A percentile compares a stretch with the other conserved stretches of the same genome.
These are phyloP conservation scores for Suillus lakei DNA, from an alignment of 768 basidiomycete genomes.

Conservation along the genomic window DNA sequence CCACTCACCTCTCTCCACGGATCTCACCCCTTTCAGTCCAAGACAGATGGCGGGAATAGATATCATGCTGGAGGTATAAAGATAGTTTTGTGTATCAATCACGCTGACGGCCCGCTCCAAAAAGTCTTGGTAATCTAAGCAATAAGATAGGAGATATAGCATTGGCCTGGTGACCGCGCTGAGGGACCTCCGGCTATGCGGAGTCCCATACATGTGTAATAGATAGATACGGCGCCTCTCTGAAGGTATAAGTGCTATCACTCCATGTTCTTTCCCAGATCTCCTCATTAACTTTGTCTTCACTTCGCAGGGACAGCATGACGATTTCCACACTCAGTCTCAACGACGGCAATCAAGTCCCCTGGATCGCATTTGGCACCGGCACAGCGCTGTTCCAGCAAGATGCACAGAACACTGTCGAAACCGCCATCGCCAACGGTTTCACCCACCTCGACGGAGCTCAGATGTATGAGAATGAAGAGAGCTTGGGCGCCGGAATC, in stretches of 20 bases:
- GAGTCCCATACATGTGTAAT: neutral
- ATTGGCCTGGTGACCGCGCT: neutral
- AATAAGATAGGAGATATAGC: neutral
- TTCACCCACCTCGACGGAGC: slow-evolving; percentile 22
- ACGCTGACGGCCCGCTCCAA: neutral
- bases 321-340: slow-evolving; percentile 33
- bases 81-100: neutral
- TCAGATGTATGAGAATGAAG: slow-evolving; percentile 24
- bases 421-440: slow-evolving; percentile 37
- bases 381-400: slow-evolving; percentile 33
- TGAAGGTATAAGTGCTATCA: slow-evolving; percentile 2
- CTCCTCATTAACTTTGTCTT: neutral
- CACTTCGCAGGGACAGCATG: slow-evolving; percentile 17
- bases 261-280: neutral
- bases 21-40: too few species aligned
- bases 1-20: too few species aligned
- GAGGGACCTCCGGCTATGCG: neutral
- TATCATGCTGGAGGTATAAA: neutral
- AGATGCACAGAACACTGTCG: slow-evolving; percentile 26
- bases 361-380: slow-evolving; percentile 41
- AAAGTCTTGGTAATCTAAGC: neutral
- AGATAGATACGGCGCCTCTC: neutral
- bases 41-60: too few species aligned
- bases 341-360: slow-evolving; percentile 43
- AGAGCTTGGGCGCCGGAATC: slow-evolving; percentile 38